phyloP scores from a whole-genome alignment of 2,329 filamentous ascomycete species.

The Chalaropsis ovoidea region DNA sequence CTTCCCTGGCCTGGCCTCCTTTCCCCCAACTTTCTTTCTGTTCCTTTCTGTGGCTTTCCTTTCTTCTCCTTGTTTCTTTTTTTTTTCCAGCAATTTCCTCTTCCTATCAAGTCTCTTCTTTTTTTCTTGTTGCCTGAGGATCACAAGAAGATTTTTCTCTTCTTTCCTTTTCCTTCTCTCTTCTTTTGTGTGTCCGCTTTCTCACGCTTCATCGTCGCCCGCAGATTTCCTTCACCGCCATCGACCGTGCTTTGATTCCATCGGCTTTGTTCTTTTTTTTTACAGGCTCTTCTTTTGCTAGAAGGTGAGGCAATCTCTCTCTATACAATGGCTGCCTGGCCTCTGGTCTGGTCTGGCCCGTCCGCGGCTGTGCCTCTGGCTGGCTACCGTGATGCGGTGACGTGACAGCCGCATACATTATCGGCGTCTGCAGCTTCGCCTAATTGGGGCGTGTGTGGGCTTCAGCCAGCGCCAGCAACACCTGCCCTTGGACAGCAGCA shows the following conservation, averaged over 20 bases:
- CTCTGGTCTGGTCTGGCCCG: background rate
- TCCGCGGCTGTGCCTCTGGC: background rate
- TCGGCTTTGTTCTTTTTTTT: background rate
- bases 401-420: background rate
- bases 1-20: background rate
- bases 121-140: conserved; percentile 17
- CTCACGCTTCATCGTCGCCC: background rate
- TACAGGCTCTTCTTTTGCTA: conserved; percentile 1
- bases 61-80: background rate
- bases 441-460: background rate
- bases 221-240: background rate
- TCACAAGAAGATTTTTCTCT: conserved; percentile 11
- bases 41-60: conserved; percentile 3
- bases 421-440: background rate
- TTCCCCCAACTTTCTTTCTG: conserved; percentile 18
- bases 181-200: background rate
- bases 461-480: background rate
- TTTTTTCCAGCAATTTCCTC: background rate
- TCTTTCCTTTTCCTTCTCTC: background rate
- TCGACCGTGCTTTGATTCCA: background rate
- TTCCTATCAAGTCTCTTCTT: conserved; percentile 1
- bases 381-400: background rate
- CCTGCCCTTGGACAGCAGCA: background rate
- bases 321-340: background rate
- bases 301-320: background rate